These are phyloP conservation scores for Leccinum longicurvipes DNA, from an alignment of 768 basidiomycete species.

Conservation along the genomic window DNA sequence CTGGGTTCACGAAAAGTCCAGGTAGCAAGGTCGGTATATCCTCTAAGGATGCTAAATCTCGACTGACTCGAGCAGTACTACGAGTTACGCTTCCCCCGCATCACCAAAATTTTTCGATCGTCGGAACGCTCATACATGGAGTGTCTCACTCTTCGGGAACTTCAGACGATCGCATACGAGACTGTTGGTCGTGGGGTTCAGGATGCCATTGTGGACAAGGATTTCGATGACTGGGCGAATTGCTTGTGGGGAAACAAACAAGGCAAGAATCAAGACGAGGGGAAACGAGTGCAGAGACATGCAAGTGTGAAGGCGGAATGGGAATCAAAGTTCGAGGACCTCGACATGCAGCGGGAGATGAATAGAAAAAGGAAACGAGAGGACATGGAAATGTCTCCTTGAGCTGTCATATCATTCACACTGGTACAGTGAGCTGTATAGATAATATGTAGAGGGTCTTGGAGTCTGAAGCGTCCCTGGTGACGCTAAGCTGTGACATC, in stretches of 20 bases:
- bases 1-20: conserved; percentile 74
- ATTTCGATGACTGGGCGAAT: conserved; percentile 45
- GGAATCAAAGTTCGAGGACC: conserved; percentile 38
- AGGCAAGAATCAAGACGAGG: conserved; percentile 26
- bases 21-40: conserved; percentile 46
- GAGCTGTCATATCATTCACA: background rate
- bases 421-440: too few species aligned
- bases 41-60: background rate
- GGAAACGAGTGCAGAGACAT: conserved; percentile 39
- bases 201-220: conserved; percentile 39
- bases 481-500: background rate
- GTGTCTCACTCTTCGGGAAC: conserved; percentile 43
- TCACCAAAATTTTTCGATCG: conserved; percentile 63
- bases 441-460: background rate
- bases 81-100: conserved; percentile 79
- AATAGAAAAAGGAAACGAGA: conserved; percentile 19
- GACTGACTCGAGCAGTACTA: conserved; percentile 52
- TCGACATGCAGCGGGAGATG: conserved; percentile 22
- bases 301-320: conserved; percentile 35
- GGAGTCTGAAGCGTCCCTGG: background rate
- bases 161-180: conserved; percentile 54
- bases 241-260: conserved; percentile 38
- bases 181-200: conserved; percentile 48
- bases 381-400: conserved; percentile 26
- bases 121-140: conserved; percentile 67